phyloP scores from a whole-genome alignment of 441 rosid genomes.

The Manihot esculenta region DNA sequence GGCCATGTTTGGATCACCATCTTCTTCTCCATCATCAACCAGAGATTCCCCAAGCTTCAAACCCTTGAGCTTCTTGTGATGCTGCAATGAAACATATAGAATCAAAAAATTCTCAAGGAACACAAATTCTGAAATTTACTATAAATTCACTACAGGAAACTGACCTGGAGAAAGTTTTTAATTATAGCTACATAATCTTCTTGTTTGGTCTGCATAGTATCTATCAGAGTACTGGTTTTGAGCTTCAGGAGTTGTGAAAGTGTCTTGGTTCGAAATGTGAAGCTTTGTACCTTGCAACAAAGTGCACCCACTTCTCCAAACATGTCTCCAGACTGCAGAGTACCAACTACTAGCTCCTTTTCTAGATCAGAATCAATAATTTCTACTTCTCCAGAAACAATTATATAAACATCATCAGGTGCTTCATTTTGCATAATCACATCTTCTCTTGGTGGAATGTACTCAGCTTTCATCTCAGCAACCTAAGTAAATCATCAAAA shows the following conservation, averaged over 20 bases:
- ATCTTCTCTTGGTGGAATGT: conserved; percentile 90
- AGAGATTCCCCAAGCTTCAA: conserved; percentile 42
- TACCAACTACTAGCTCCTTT: conserved; percentile 57
- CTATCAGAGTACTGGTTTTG: conserved; percentile 56
- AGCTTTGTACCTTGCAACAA: conserved; percentile 65
- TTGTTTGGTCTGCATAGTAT: conserved; percentile 65
- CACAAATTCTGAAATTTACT: neutral
- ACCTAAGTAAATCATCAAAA: conserved; percentile 53
- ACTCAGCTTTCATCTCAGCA: conserved; percentile 77
- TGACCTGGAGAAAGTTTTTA: conserved; percentile 69
- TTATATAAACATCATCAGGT: conserved; percentile 81
- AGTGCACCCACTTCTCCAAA: conserved; percentile 90
- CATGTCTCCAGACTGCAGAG: conserved; percentile 56
- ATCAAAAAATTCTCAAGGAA: neutral
- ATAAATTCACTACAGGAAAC: neutral
- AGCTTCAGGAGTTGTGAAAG: conserved; percentile 79
- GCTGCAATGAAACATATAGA: conserved; percentile 37
- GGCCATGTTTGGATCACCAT: conserved; percentile 40
- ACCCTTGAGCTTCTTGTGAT: conserved; percentile 55
- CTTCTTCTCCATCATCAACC: conserved; percentile 47
- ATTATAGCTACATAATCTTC: conserved; percentile 62
- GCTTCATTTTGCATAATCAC: conserved; percentile 84
- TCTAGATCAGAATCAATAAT: conserved; percentile 51
- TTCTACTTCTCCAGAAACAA: conserved; percentile 86
- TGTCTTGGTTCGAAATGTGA: conserved; percentile 68